A percentile compares a stretch with the other conserved stretches of the same genome.
phyloP scores from a whole-genome alignment of 1,284 basidiomycete species.

The Ustilago esculenta region DNA sequence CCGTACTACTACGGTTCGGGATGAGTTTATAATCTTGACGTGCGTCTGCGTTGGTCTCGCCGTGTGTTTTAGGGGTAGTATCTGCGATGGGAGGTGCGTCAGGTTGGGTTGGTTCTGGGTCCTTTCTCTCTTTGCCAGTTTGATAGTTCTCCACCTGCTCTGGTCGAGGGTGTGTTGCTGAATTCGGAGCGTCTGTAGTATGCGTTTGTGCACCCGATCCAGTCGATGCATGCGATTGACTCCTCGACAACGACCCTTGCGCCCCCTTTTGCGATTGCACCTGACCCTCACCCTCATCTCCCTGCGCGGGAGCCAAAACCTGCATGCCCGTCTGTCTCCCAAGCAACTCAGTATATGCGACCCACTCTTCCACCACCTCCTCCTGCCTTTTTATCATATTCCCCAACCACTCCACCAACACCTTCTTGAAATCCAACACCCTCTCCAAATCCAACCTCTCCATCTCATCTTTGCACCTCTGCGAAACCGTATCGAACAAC shows the following conservation, averaged over 20 bases:
- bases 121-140: too few species aligned
- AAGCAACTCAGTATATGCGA: constrained; percentile 49
- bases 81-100: too few species aligned
- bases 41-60: too few species aligned
- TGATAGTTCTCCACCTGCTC: too few species aligned
- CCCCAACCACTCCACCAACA: constrained; percentile 79
- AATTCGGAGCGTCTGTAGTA: too few species aligned
- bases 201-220: too few species aligned
- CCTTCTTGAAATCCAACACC: constrained; percentile 84
- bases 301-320: constrained; percentile 9
- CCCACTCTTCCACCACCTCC: constrained; percentile 72
- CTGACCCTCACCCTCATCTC: background rate
- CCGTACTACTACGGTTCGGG: too few species aligned
- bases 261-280: background rate
- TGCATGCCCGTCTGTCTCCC: constrained; percentile 51
- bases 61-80: too few species aligned
- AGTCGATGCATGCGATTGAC: constrained; percentile 5
- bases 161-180: too few species aligned
- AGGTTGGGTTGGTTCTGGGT: background rate
- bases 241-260: background rate
- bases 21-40: too few species aligned
- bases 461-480: constrained; percentile 88
- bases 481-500: constrained; percentile 87
- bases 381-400: constrained; percentile 84
- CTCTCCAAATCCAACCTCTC: constrained; percentile 93